Conservation (phyloP, 192 early-diverging fungal species). For the Pilaira anomala region DNA sequence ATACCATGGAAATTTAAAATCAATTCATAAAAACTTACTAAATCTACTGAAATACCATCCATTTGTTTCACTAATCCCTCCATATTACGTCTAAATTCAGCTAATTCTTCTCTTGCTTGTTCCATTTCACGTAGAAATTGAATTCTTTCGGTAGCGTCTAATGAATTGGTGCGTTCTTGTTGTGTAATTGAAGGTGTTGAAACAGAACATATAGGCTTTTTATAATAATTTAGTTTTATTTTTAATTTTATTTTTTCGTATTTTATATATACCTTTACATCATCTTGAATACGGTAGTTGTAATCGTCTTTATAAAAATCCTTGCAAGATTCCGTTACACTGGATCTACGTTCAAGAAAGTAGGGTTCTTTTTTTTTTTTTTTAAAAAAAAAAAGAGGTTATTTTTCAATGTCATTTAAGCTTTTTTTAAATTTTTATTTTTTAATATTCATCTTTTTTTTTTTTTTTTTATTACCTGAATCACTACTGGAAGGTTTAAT, state of each 20-base stretch:
- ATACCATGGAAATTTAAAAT: not conserved
- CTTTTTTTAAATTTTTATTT: no score
- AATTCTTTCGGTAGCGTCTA: conserved; percentile 16
- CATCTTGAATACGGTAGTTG: not conserved
- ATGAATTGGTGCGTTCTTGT: not conserved
- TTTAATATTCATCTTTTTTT: not conserved
- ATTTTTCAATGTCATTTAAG: no score
- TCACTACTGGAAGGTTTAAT: not conserved
- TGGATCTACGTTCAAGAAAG: no score
- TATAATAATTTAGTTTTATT: not conserved
- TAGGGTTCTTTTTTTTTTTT: no score
- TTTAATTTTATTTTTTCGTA: not conserved
- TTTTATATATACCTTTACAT: not conserved
- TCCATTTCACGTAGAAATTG: conserved; percentile 29
- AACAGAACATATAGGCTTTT: conserved; percentile 9
- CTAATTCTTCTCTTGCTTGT: conserved; percentile 21
- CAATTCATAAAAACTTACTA: conserved; percentile 16
- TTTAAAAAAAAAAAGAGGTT: no score
- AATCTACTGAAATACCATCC: conserved; percentile 20
- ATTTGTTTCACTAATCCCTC: conserved; percentile 26
- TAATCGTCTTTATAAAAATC: not conserved
- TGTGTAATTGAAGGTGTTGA: conserved; percentile 5
- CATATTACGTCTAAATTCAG: conserved; percentile 25
- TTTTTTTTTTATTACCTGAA: not conserved
- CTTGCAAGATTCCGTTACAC: not conserved